phyloP scores from a whole-genome alignment of 495 filamentous ascomycete genomes.

The Platismatia glauca region DNA sequence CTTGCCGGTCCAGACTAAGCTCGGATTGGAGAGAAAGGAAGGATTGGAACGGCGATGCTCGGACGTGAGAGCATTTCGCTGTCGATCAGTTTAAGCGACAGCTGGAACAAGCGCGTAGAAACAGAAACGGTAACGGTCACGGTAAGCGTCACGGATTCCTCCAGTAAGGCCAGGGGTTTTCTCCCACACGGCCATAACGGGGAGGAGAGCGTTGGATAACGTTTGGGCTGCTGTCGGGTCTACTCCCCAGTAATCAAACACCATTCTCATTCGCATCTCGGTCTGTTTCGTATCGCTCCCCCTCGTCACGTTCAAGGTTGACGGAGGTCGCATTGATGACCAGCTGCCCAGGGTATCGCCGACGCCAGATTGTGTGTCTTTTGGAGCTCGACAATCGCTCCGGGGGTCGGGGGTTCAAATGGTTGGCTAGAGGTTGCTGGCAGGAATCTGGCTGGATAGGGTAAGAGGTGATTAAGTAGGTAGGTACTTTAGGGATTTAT shows the following conservation, averaged over 20 bases:
- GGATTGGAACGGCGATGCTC: neutral
- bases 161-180: neutral
- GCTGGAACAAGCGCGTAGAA: neutral
- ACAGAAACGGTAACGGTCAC: neutral
- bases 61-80: neutral
- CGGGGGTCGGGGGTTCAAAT: neutral
- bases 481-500: too few relatives aligned
- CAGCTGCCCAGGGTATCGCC: neutral
- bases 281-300: neutral
- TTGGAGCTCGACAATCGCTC: neutral
- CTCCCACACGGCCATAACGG: neutral
- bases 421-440: too few relatives aligned
- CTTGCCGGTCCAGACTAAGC: neutral
- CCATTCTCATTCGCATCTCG: too few relatives aligned
- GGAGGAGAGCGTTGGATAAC: neutral
- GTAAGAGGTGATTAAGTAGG: too few relatives aligned
- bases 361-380: neutral
- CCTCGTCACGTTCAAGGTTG: neutral
- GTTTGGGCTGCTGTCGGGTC: neutral
- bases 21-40: neutral
- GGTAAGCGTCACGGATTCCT: neutral
- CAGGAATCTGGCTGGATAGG: neutral
- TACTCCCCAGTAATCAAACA: too few relatives aligned
- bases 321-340: neutral
- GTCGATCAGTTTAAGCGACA: neutral